Base-by-base conservation (phyloP, 306 rosid species). In the Begonia loranthoides region DNA sequence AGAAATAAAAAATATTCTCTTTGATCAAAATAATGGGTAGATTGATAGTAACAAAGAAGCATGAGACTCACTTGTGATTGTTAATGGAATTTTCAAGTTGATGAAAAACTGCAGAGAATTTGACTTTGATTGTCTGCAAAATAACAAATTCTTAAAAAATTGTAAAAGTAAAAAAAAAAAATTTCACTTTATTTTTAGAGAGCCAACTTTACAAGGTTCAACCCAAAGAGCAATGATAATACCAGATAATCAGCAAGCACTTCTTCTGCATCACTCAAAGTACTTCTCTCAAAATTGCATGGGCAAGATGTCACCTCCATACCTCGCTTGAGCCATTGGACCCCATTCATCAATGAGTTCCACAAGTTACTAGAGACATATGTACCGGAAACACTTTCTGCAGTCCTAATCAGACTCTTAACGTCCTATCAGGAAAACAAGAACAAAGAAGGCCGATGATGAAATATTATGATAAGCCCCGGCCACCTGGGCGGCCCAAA, bases 251-350 rank as follows among this genome's bases (percentile, higher is more conserved):
- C 66, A 13, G 77, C 52, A 57, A 73, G 74, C 68, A 79, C 67
- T 70, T 76, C 75, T 79, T 77, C 85, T 57, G 82, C 80, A 48
- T 82, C 87, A 68, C 74, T 79, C 70, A 76, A 62, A 52, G 68
- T 78, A 74, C 73, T 70, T 64, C 78, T 72, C 66, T 73, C 63
- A 58, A 66, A 78, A 64, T 46, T 66, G 40, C 17, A 17, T 49
- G 75, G 64, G 55, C 57, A 61, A 70, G 78, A 64, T 56, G 80
- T 66, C 58, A 67, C 81, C 71, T 79, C 74, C 55, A 76, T 53
- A 12, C 90, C 95, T 69, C 60, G 72, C 73, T 65, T 66, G 67
- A 89, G 87, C 95, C 97, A 89, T 68, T 72, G 70, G 50, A 80
- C 65, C 45, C 79, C 95, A 45, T 64, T 65, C 62, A 72, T 68